Conservation (phyloP, 129 eudicot genomes). For the sunflower (Helianthus annuus) region DNA sequence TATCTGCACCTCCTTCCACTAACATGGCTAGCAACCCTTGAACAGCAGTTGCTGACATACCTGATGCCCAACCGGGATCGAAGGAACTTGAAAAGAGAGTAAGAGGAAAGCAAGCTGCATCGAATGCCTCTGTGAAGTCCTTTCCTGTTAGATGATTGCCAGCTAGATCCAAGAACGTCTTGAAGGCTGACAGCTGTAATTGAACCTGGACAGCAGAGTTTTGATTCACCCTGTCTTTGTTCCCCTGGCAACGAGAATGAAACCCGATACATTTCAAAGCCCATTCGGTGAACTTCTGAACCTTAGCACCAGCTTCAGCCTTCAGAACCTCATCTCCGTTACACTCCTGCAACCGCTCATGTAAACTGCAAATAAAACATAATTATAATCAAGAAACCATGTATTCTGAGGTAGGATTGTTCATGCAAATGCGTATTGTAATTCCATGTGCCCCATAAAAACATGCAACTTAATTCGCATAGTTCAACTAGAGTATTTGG, state of each 20-base stretch:
- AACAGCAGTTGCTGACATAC: slow-evolving; percentile 90
- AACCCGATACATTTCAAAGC: slow-evolving; percentile 96
- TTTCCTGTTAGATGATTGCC: slow-evolving; percentile 82
- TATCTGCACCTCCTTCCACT: slow-evolving; percentile 98
- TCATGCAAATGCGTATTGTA: slow-evolving; percentile 3
- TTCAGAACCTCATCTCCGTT: slow-evolving; percentile 94
- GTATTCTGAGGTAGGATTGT: neutral
- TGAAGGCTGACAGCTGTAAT: slow-evolving; percentile 85
- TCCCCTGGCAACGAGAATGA: slow-evolving; percentile 88
- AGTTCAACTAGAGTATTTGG: neutral
- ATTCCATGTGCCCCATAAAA: neutral
- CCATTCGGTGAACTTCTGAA: slow-evolving; percentile 98
- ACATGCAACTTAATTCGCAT: neutral
- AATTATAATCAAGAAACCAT: neutral
- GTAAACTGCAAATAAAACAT: slow-evolving; percentile 53
- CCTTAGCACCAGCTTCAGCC: slow-evolving; percentile 97
- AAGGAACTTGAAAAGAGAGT: slow-evolving; percentile 93
- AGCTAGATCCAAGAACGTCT: slow-evolving; percentile 86
- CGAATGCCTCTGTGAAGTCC: slow-evolving; percentile 97
- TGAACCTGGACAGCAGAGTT: slow-evolving; percentile 83
- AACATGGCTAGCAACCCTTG: slow-evolving; percentile 91
- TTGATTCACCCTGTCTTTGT: slow-evolving; percentile 63
- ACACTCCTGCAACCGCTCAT: slow-evolving; percentile 92
- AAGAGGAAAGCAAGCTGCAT: slow-evolving; percentile 98
- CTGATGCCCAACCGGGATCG: slow-evolving; percentile 98